These are phyloP conservation scores for Dothideomycetes sp. DNA, from an alignment of 2,329 filamentous ascomycete species.

Conservation along the genomic window DNA sequence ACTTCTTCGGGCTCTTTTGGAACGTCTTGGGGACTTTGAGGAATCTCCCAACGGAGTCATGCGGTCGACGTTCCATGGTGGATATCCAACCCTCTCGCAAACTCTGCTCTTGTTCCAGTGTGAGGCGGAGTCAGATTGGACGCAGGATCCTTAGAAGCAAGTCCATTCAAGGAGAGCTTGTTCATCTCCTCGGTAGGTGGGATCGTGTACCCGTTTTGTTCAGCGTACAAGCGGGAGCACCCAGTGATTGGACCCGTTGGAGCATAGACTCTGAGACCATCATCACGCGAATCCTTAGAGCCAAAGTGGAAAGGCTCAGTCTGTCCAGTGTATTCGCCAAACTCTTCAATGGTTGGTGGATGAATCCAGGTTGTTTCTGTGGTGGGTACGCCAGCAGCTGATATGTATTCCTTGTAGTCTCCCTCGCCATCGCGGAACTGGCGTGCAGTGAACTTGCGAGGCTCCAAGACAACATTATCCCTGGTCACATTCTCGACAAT, in stretches of 20 bases:
- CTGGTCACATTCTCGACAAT: slow-evolving; percentile 20
- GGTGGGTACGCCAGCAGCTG: slow-evolving; percentile 28
- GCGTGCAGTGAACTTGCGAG: slow-evolving; percentile 22
- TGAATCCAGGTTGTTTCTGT: slow-evolving; percentile 36
- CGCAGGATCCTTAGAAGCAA: not conserved
- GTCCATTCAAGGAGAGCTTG: not conserved
- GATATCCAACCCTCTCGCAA: too few species aligned
- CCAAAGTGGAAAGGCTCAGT: slow-evolving; percentile 22
- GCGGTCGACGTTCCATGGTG: too few species aligned
- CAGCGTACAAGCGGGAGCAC: slow-evolving; percentile 9
- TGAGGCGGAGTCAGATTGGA: not conserved
- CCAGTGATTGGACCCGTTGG: slow-evolving; percentile 13
- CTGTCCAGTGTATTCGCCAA: slow-evolving; percentile 20
- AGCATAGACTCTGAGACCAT: slow-evolving; percentile 14
- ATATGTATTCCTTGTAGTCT: slow-evolving; percentile 27
- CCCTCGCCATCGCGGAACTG: slow-evolving; percentile 28
- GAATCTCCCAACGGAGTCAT: too few species aligned
- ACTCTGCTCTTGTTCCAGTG: not conserved
- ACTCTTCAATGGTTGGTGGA: slow-evolving; percentile 29
- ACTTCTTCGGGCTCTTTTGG: too few species aligned
- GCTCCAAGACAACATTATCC: slow-evolving; percentile 6
- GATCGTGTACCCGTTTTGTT: not conserved
- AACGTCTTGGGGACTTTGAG: too few species aligned
- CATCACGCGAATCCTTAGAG: slow-evolving; percentile 11
- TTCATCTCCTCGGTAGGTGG: slow-evolving; percentile 3